Evolutionary conservation across 2,329 filamentous ascomycete species (phyloP).

Genomic region (Polytolypa hystricis): DNA sequence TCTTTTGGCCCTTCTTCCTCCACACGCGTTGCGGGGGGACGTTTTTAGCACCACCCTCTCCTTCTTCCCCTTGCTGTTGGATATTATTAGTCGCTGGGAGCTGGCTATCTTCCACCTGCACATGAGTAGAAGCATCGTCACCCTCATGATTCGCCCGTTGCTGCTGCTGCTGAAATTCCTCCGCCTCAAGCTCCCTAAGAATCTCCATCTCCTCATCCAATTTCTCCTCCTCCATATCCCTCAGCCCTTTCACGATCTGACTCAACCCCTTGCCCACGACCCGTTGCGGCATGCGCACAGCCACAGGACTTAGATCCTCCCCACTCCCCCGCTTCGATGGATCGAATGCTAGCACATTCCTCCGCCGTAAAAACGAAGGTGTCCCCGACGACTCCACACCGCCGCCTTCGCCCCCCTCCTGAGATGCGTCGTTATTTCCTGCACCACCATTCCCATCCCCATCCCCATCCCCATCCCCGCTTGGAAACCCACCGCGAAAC

Average conservation of each 20-base stretch:
- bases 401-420: not conserved
- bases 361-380: slow-evolving; percentile 29
- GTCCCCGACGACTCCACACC: slow-evolving; percentile 22
- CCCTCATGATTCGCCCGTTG: slow-evolving; percentile 4
- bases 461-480: slow-evolving; percentile 15
- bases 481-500: slow-evolving; percentile 30
- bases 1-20: slow-evolving; percentile 41
- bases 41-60: slow-evolving; percentile 5
- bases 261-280: slow-evolving; percentile 31
- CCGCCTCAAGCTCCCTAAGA: slow-evolving; percentile 33
- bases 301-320: slow-evolving; percentile 26
- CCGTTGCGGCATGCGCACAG: slow-evolving; percentile 24
- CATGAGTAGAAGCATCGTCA: no score
- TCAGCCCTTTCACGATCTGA: slow-evolving; percentile 27
- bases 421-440: not conserved
- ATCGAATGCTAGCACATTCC: slow-evolving; percentile 22
- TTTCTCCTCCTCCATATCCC: slow-evolving; percentile 31
- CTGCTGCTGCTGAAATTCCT: slow-evolving; percentile 15
- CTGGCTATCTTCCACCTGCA: slow-evolving; percentile 30
- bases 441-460: slow-evolving; percentile 5
- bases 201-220: slow-evolving; percentile 34
- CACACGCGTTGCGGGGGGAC: slow-evolving; percentile 16
- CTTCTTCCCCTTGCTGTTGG: slow-evolving; percentile 4
- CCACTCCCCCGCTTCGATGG: slow-evolving; percentile 9
- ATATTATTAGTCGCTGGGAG: slow-evolving; percentile 3